Conservation (phyloP, 108 stramenopile species). For the Skeletonema tropicum region DNA sequence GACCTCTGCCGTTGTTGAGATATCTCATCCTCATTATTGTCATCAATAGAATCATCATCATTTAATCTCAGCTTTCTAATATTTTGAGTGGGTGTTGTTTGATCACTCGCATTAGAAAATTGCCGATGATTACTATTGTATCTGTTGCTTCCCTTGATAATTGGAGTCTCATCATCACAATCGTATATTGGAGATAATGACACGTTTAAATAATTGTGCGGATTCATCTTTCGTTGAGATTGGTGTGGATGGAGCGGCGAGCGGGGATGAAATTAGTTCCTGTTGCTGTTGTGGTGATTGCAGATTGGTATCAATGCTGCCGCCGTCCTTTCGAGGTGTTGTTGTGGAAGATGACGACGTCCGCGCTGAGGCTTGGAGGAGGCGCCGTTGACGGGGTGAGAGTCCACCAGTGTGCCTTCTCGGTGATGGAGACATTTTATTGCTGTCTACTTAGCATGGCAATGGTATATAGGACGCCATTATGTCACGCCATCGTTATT, state of each 20-base stretch:
- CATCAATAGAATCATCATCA: background rate
- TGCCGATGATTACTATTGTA: background rate
- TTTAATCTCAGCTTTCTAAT: background rate
- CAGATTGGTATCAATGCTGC: background rate
- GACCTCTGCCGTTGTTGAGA: background rate
- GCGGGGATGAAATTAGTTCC: background rate
- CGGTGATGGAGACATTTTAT: background rate
- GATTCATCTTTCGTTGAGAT: background rate
- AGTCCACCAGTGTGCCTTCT: slow-evolving; percentile 12
- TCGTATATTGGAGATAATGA: background rate
- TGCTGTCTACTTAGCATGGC: too few species aligned
- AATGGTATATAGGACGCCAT: too few species aligned
- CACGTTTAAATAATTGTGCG: slow-evolving; percentile 5
- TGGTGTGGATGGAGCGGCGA: slow-evolving; percentile 10
- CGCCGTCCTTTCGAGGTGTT: background rate
- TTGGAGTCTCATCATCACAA: background rate
- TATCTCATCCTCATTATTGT: background rate
- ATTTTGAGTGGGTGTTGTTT: slow-evolving; percentile 2
- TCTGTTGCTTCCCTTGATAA: background rate
- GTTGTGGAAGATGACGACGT: background rate
- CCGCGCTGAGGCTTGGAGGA: slow-evolving; percentile 32
- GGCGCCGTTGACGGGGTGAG: slow-evolving; percentile 26
- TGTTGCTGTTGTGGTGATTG: background rate
- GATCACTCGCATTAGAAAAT: background rate
- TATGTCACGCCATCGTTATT: too few species aligned